These are phyloP conservation scores for Cytospora schulzeri DNA, from an alignment of 2,329 filamentous ascomycete species.

Conservation along the genomic window DNA sequence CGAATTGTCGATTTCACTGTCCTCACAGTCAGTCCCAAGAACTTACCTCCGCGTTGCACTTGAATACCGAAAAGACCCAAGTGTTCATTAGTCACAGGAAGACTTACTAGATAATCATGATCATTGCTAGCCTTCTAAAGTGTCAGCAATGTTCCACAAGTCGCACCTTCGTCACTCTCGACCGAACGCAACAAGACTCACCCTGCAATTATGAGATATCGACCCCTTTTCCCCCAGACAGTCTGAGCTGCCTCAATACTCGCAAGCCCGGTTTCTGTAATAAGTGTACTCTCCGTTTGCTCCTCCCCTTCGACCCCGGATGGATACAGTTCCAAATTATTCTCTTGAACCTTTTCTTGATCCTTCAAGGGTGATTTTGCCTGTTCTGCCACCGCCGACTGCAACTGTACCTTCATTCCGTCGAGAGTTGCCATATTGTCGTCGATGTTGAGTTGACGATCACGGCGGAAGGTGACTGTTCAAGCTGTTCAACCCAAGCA, in stretches of 20 bases:
- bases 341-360: slow-evolving; percentile 1
- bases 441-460: too few species aligned
- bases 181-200: slow-evolving; percentile 7
- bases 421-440: slow-evolving; percentile 8
- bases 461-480: background rate
- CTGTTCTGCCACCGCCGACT: background rate
- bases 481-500: background rate
- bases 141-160: background rate
- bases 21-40: background rate
- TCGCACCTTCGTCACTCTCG: too few species aligned
- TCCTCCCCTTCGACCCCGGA: too few species aligned
- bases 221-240: slow-evolving; percentile 33
- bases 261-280: slow-evolving; percentile 29
- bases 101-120: slow-evolving; percentile 33
- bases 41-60: too few species aligned
- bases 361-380: background rate
- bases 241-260: slow-evolving; percentile 33
- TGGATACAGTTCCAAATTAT: too few species aligned
- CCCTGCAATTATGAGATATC: slow-evolving; percentile 30
- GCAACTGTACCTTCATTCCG: slow-evolving; percentile 4
- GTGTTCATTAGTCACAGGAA: background rate
- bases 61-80: background rate
- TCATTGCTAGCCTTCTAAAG: slow-evolving; percentile 30
- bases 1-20: slow-evolving; percentile 36
- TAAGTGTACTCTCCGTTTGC: background rate